These are phyloP conservation scores for Cytospora mali DNA, from an alignment of 2,329 filamentous ascomycete species.

Conservation along the genomic window DNA sequence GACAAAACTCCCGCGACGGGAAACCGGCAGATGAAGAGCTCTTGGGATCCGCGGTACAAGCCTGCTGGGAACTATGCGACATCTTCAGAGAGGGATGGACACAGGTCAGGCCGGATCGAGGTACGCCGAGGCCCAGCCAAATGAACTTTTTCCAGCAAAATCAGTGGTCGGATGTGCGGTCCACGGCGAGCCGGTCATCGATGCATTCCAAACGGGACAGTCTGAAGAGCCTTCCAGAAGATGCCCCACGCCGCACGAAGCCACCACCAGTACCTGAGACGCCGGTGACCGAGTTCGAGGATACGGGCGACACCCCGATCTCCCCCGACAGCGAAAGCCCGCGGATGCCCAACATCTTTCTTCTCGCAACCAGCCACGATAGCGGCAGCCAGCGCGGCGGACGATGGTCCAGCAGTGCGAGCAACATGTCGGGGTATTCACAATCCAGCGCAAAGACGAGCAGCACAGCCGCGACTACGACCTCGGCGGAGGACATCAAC, in stretches of 20 bases:
- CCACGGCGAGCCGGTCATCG: slow-evolving; percentile 50
- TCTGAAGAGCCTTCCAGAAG: slow-evolving; percentile 51
- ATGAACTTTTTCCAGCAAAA: slow-evolving; percentile 66
- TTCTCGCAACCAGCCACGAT: slow-evolving; percentile 71
- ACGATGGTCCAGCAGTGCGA: slow-evolving; percentile 81
- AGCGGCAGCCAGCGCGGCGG: slow-evolving; percentile 55
- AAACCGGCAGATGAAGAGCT: slow-evolving; percentile 79
- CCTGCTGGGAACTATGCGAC: slow-evolving; percentile 93
- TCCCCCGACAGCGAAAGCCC: slow-evolving; percentile 78
- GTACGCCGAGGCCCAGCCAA: slow-evolving; percentile 81
- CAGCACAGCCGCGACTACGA: slow-evolving; percentile 72
- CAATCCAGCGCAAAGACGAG: slow-evolving; percentile 67
- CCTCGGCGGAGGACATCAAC: slow-evolving; percentile 72
- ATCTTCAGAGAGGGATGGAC: slow-evolving; percentile 93
- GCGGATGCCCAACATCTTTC: slow-evolving; percentile 82
- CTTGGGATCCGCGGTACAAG: slow-evolving; percentile 83
- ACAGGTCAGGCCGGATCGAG: slow-evolving; percentile 80
- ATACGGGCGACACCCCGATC: slow-evolving; percentile 85
- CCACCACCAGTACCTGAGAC: slow-evolving; percentile 72
- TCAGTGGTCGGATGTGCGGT: slow-evolving; percentile 42
- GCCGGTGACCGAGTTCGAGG: slow-evolving; percentile 92
- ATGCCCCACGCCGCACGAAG: slow-evolving; percentile 44
- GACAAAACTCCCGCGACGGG: slow-evolving; percentile 77
- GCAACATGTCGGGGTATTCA: slow-evolving; percentile 77
- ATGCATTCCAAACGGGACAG: slow-evolving; percentile 56